Conservation (phyloP, 2,329 filamentous ascomycete genomes). For the Epichloe scottii region DNA sequence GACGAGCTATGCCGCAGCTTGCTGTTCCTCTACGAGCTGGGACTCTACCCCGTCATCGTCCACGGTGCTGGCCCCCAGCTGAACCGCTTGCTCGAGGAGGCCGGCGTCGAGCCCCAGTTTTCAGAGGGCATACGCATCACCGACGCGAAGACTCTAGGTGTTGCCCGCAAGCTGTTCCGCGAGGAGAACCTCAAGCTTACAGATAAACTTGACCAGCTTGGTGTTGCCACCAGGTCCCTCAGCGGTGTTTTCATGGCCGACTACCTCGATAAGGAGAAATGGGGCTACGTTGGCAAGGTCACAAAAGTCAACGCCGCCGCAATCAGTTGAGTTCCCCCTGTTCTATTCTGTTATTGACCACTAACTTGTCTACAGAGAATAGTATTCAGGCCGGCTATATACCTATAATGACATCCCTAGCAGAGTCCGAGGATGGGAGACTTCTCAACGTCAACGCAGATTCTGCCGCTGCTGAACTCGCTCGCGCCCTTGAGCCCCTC, state of each 20-base stretch:
- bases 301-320: conserved; percentile 81
- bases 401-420: conserved; percentile 91
- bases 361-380: not conserved
- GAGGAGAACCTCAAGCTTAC: conserved; percentile 92
- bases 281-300: conserved; percentile 91
- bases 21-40: conserved; percentile 87
- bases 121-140: conserved; percentile 94
- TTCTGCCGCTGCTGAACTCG: conserved; percentile 87
- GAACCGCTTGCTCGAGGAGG: conserved; percentile 79
- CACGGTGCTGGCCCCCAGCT: conserved; percentile 93
- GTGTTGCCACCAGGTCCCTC: conserved; percentile 78
- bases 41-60: conserved; percentile 87
- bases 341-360: not conserved
- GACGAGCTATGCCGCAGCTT: conserved; percentile 83
- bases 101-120: conserved; percentile 88
- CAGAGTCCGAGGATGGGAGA: conserved; percentile 81
- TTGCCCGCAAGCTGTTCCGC: conserved; percentile 85
- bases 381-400: conserved; percentile 76
- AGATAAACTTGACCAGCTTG: conserved; percentile 78
- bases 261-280: conserved; percentile 93
- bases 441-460: conserved; percentile 97
- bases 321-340: conserved; percentile 45
- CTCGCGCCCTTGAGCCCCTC: conserved; percentile 75
- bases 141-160: conserved; percentile 83
- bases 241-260: conserved; percentile 87